Evolutionary conservation across 352 stramenopile species (phyloP), one percentile per base, ranked within the genome.

Genomic region (Thraustochytrium sp.): DNA sequence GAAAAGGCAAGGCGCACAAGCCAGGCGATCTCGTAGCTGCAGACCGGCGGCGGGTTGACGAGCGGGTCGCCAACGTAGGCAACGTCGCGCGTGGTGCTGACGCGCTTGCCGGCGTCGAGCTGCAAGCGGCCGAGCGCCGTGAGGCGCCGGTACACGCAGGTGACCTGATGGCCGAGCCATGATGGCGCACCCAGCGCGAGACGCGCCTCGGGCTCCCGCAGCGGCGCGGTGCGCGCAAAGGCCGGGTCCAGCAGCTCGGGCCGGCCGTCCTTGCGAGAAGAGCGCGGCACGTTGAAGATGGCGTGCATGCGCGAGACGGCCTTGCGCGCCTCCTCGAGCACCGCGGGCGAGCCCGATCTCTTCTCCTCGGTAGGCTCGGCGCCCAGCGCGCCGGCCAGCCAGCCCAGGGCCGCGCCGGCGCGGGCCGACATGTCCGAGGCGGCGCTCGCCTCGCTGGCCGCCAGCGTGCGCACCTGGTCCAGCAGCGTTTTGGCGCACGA

Each of bases 21-120:
- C 48, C 31, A 63, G 29, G 13, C 68, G 26, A 80, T n/a, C 68
- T 80, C 68, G 51, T 80, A 80, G 51, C 48, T 65, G 31, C 68
- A 80, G 5, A 80, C 68, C 1, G 68, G 68, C 16, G 68, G 68
- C 48, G 68, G 68, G 2, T 61, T 80, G 29, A 80, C 68, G 9
- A 80, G 26, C 3, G 68, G 68, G 38, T 80, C 68, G 31, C 68
- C 68, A 11, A 80, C 68, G 26, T 80, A 80, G 18, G n/a, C 36
- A 26, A 80, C 46, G 34, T 72, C 36, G 13, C 76, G 31, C 0
- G 8, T 75, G 9, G 36, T 51, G 38, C 68, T 75, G 18, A 44
- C 51, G 26, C 53, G 48, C 51, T 21, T 72, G 18, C 68, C 68
- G 8, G 68, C 26, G 34, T 80, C 46, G 44, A 80, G 26, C 53